Conservation (phyloP, 2,329 filamentous ascomycete species). For the Colletotrichum sp. region DNA sequence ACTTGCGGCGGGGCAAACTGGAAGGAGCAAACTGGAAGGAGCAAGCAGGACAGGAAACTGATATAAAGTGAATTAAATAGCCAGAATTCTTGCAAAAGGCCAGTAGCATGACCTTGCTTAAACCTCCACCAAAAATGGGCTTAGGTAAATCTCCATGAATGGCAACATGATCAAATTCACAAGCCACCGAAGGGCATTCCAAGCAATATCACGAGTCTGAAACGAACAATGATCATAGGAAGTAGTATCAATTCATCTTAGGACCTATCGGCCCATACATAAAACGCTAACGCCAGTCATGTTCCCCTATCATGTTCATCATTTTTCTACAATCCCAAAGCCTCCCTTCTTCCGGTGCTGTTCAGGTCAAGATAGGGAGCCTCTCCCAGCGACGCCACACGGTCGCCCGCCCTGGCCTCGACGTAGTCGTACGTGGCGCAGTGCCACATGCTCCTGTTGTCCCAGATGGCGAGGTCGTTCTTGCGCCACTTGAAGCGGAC, state of each 20-base stretch:
- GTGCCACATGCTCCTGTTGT: constrained; percentile 60
- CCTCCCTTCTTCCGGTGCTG: constrained; percentile 44
- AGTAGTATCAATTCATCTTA: background rate
- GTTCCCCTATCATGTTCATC: background rate
- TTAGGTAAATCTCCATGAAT: background rate
- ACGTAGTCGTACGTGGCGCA: constrained; percentile 67
- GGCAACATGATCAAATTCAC: background rate
- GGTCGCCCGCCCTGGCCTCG: constrained; percentile 44
- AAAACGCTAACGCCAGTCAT: background rate
- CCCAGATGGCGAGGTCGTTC: constrained; percentile 68
- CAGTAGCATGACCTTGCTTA: no score
- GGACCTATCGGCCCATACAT: background rate
- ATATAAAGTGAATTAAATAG: background rate
- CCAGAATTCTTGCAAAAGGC: no score
- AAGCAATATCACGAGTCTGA: background rate
- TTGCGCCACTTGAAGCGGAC: constrained; percentile 58
- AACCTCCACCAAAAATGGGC: no score
- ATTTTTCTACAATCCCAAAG: constrained; percentile 27
- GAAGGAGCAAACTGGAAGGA: background rate
- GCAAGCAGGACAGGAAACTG: background rate
- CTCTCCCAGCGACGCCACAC: constrained; percentile 47
- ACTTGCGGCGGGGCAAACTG: no score
- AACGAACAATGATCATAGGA: background rate
- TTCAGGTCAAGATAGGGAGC: constrained; percentile 45
- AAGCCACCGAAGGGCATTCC: background rate